Base-by-base conservation (phyloP, 225 moss, liverwort and hornwort genomes). In the Pseudisothecium myosuroides region DNA sequence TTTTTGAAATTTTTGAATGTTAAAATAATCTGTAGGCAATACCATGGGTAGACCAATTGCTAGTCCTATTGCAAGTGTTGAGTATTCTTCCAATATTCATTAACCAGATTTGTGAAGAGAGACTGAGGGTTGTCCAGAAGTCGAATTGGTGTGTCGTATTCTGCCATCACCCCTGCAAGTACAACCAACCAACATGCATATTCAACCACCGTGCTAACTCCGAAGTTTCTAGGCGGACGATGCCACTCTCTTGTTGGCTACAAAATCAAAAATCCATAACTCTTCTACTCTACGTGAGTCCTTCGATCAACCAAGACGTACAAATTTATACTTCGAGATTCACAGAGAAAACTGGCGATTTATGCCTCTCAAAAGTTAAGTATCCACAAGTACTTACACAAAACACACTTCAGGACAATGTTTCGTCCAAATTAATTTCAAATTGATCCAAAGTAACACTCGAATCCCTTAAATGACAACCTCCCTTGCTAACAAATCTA, bases 21-120 rank as follows among this genome's bases (percentile, higher is more conserved):
- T 31, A 65, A 83, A 83, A 36, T 11, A 65, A 65, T 83, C 37
- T 36, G 49, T 47, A 11, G 36, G 64, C 49, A 32, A 15, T 12
- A 41, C 29, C 41, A 29, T 80, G 39, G 23, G 59, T 80, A 39
- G 41, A n/a, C n/a, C n/a, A n/a, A n/a, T n/a, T n/a, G n/a, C n/a
- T n/a, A 19, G 14, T 78, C 63, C 49, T 83, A 87, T 26, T 87
- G 87, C 71, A 89, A 45, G 36, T 89, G 63, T 10, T 83, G 74
- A 6, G 91, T 83, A n/a, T 66, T 89, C 52, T 93, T 93, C 91
- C 93, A 91, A 41, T 93, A 93, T 23, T 93, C 93, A 28, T 89
- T 83, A 82, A 93, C 91, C 61, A 93, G 80, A 36, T 93, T 91
- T 72, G 93, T 37, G 62, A 93, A 93, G 49, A 93, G 85, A 52